A percentile compares a stretch with the other conserved stretches of the same genome.
These are phyloP conservation scores for Wallacemonas sp. DNA, from an alignment of 208 protist genomes.

Conservation along the genomic window DNA sequence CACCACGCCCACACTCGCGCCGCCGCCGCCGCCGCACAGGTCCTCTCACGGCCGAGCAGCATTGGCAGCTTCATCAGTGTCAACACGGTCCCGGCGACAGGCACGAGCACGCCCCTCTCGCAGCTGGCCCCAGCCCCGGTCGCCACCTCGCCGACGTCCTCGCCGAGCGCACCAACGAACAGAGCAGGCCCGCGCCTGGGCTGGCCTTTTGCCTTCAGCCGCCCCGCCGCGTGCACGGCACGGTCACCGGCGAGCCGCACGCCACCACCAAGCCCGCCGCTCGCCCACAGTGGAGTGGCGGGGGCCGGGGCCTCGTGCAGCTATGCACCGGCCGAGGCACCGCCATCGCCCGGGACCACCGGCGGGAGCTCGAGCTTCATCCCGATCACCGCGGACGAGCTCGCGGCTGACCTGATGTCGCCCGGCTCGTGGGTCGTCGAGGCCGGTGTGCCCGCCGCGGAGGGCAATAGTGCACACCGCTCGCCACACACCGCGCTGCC, in stretches of 20 bases:
- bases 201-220: neutral
- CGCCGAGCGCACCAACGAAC: no score
- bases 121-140: neutral
- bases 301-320: no score
- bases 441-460: no score
- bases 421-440: neutral
- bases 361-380: constrained; percentile 26
- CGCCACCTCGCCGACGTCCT: no score
- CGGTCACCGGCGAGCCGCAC: neutral
- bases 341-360: neutral
- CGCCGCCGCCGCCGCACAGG: neutral
- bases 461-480: no score
- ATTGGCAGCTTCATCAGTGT: constrained; percentile 3
- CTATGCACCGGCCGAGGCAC: no score
- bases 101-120: neutral
- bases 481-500: no score
- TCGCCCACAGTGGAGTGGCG: no score
- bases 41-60: constrained; percentile 1
- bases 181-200: neutral
- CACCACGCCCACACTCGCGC: neutral
- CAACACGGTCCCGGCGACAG: neutral
- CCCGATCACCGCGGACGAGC: constrained; percentile 29
- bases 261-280: neutral
- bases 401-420: constrained; percentile 1
- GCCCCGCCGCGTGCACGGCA: neutral